Percentiles rank a stretch among this genome's conserved stretches.
Conservation (phyloP, 2,329 filamentous ascomycete species). For the Cercospora sesami region DNA sequence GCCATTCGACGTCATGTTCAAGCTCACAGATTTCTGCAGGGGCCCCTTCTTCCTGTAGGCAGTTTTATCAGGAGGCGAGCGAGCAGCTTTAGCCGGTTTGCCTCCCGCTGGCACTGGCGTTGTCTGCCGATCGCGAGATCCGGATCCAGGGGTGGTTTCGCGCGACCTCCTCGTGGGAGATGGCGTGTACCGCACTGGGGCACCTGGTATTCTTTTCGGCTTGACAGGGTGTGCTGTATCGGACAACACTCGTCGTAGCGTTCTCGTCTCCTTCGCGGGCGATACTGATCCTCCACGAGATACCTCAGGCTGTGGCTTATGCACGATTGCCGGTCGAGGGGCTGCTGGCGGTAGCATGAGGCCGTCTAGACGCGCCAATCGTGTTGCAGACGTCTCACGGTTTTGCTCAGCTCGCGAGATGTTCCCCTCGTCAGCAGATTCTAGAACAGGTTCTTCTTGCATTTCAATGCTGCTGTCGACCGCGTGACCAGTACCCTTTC, state of each 20-base stretch:
- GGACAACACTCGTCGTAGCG: constrained; percentile 26
- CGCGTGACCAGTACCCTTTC: background rate
- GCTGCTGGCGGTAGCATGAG: constrained; percentile 25
- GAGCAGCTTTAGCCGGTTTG: constrained; percentile 6
- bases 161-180: constrained; percentile 27
- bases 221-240: constrained; percentile 17
- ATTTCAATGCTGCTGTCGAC: constrained; percentile 11
- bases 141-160: constrained; percentile 15
- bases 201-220: constrained; percentile 30
- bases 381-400: constrained; percentile 20
- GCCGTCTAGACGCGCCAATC: constrained; percentile 25
- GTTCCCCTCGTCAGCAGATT: background rate
- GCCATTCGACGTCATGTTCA: constrained; percentile 31
- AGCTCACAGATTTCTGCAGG: constrained; percentile 30
- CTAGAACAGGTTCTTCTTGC: constrained; percentile 10
- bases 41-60: constrained; percentile 22
- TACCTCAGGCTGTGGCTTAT: background rate
- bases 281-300: constrained; percentile 4
- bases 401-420: background rate
- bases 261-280: constrained; percentile 14
- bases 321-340: constrained; percentile 2
- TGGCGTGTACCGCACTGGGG: constrained; percentile 35
- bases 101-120: background rate
- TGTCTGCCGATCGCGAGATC: background rate
- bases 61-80: background rate